A percentile compares a stretch with the other conserved stretches of the same genome.
phyloP scores from a whole-genome alignment of 345 rosid genomes.

The Cochlearia excelsa region DNA sequence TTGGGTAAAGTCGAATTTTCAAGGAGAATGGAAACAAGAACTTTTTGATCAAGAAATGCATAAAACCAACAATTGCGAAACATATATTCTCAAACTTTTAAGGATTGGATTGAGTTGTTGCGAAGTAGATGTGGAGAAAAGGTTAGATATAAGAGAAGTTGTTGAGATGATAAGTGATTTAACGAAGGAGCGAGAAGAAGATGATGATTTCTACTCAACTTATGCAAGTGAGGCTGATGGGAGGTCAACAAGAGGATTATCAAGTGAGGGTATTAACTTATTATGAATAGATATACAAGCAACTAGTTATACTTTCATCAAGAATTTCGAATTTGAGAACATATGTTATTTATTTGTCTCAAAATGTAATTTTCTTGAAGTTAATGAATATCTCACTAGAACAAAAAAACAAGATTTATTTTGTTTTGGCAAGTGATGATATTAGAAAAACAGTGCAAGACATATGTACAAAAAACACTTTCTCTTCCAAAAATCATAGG shows the following conservation, averaged over 20 bases:
- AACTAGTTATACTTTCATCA: neutral
- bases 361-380: neutral
- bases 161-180: constrained; percentile 59
- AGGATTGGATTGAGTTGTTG: constrained; percentile 66
- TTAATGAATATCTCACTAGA: neutral
- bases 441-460: too few relatives aligned
- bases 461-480: too few relatives aligned
- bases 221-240: constrained; percentile 52
- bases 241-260: constrained; percentile 28
- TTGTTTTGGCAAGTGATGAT: too few relatives aligned
- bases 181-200: constrained; percentile 42
- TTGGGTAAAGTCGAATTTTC: constrained; percentile 49
- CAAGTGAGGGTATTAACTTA: constrained; percentile 27
- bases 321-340: neutral
- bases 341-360: neutral
- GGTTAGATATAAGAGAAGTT: constrained; percentile 70
- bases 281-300: constrained; percentile 16
- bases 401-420: too few relatives aligned
- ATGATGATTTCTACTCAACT: constrained; percentile 59
- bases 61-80: constrained; percentile 32
- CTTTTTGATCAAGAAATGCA: constrained; percentile 65
- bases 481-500: too few relatives aligned
- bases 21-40: constrained; percentile 31
- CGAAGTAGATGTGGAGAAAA: constrained; percentile 64
- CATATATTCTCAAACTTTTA: constrained; percentile 54